Percentiles rank a stretch among this genome's conserved stretches.
Evolutionary conservation across 148 eudicot genomes (phyloP).

Genomic region (Fallopia convolvulus): DNA sequence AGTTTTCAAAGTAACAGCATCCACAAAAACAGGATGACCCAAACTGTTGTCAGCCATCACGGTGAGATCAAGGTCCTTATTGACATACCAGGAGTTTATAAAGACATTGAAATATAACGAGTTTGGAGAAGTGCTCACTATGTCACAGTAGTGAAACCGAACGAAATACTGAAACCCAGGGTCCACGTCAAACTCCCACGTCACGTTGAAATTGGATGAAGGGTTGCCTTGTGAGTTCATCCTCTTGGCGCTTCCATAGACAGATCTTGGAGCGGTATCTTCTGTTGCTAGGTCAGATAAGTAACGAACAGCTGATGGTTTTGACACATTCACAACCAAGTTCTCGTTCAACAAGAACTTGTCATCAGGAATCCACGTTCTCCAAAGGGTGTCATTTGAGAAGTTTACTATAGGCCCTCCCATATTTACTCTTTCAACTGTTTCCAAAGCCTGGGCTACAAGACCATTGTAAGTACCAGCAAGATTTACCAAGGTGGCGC

Average conservation of each 20-base stretch:
- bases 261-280: slow-evolving; percentile 53
- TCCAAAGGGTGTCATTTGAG: slow-evolving; percentile 52
- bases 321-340: slow-evolving; percentile 23
- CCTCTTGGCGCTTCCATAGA: slow-evolving; percentile 61
- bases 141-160: slow-evolving; percentile 46
- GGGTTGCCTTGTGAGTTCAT: slow-evolving; percentile 40
- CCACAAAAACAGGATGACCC: slow-evolving; percentile 33
- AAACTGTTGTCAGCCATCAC: slow-evolving; percentile 8
- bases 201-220: slow-evolving; percentile 49
- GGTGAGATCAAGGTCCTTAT: slow-evolving; percentile 25
- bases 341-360: slow-evolving; percentile 28
- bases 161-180: slow-evolving; percentile 43
- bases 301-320: slow-evolving; percentile 39
- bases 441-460: slow-evolving; percentile 39
- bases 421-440: slow-evolving; percentile 65
- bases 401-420: slow-evolving; percentile 52
- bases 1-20: slow-evolving; percentile 23
- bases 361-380: slow-evolving; percentile 61
- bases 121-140: slow-evolving; percentile 32
- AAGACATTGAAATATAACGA: slow-evolving; percentile 37
- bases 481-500: slow-evolving; percentile 37
- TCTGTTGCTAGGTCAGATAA: slow-evolving; percentile 33
- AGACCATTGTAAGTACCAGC: slow-evolving; percentile 34
- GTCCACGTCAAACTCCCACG: slow-evolving; percentile 52
- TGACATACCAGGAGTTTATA: slow-evolving; percentile 26